Percentiles rank a stretch among this genome's conserved stretches.
Conservation (phyloP, 805 yeast genomes). For the Spathaspora boniae region DNA sequence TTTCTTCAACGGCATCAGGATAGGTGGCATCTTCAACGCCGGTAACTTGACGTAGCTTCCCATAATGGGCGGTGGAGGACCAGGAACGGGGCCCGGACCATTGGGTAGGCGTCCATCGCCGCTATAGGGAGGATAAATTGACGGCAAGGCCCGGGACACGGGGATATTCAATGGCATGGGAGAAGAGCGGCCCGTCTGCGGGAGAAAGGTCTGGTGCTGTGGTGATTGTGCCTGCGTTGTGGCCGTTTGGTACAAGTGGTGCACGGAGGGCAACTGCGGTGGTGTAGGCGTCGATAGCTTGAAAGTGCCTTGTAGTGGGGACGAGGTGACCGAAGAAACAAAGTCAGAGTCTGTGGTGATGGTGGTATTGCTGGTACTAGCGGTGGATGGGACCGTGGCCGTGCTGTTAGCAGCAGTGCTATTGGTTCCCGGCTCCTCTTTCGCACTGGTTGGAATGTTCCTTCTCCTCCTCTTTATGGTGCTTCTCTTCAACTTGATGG, state of each 20-base stretch:
- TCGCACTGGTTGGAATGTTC: slow-evolving; percentile 10
- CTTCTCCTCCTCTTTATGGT: slow-evolving; percentile 76
- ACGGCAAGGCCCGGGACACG: too few relatives aligned
- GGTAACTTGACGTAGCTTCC: slow-evolving; percentile 5
- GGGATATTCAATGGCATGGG: too few relatives aligned
- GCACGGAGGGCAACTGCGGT: too few relatives aligned
- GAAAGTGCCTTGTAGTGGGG: not conserved
- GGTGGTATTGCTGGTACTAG: slow-evolving; percentile 10
- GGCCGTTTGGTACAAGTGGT: too few relatives aligned
- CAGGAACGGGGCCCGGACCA: slow-evolving; percentile 42
- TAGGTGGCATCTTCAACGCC: slow-evolving; percentile 1
- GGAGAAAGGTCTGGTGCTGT: slow-evolving; percentile 5
- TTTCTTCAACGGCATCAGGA: too few relatives aligned
- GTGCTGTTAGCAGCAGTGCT: too few relatives aligned
- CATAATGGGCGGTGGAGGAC: slow-evolving; percentile 31
- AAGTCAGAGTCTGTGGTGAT: slow-evolving; percentile 1
- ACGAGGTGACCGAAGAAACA: slow-evolving; percentile 3
- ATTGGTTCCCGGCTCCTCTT: too few relatives aligned
- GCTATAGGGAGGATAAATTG: slow-evolving; percentile 28
- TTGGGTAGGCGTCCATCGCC: slow-evolving; percentile 36
- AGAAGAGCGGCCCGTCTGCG: too few relatives aligned
- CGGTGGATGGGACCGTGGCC: too few relatives aligned
- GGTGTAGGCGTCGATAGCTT: not conserved
- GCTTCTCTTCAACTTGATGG: slow-evolving; percentile 67
- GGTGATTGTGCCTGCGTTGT: slow-evolving; percentile 7